Evolutionary conservation across 2,329 filamentous ascomycete genomes (phyloP).

Genomic region (Fusarium beomiforme): DNA sequence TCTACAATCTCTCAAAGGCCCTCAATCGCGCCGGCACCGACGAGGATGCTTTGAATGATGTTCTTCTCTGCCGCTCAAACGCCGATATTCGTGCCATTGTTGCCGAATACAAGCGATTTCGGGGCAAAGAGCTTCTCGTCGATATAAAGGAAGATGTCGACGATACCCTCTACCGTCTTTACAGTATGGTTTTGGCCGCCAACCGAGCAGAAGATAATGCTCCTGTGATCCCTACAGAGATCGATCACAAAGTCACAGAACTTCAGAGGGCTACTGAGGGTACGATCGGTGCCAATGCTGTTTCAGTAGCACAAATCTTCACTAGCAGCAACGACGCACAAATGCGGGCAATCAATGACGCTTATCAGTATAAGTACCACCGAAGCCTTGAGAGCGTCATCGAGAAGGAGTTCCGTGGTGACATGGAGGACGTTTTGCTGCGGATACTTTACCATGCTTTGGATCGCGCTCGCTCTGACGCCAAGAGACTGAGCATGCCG

Average conservation of each 20-base stretch:
- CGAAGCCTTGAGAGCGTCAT: conserved; percentile 47
- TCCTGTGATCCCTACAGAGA: conserved; percentile 40
- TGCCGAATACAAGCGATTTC: conserved; percentile 43
- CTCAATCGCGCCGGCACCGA: conserved; percentile 47
- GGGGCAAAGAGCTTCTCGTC: conserved; percentile 43
- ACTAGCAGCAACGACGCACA: conserved; percentile 46
- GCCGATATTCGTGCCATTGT: conserved; percentile 49
- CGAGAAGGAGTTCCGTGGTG: conserved; percentile 49
- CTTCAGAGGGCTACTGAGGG: conserved; percentile 49
- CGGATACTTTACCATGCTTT: conserved; percentile 42
- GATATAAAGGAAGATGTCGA: conserved; percentile 48
- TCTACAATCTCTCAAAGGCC: conserved; percentile 43
- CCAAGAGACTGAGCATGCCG: conserved; percentile 36
- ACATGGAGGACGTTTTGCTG: conserved; percentile 48
- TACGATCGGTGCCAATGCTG: conserved; percentile 43
- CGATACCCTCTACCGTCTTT: conserved; percentile 45
- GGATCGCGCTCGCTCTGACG: conserved; percentile 42
- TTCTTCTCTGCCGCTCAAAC: conserved; percentile 49
- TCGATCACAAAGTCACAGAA: conserved; percentile 48
- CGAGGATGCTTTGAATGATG: conserved; percentile 48
- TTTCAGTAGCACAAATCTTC: conserved; percentile 48
- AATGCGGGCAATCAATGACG: conserved; percentile 44
- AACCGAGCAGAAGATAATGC: conserved; percentile 44
- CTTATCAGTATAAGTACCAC: conserved; percentile 48
- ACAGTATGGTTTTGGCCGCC: conserved; percentile 47